Conservation (phyloP, 768 basidiomycete species). For the Mycena chlorophos region DNA sequence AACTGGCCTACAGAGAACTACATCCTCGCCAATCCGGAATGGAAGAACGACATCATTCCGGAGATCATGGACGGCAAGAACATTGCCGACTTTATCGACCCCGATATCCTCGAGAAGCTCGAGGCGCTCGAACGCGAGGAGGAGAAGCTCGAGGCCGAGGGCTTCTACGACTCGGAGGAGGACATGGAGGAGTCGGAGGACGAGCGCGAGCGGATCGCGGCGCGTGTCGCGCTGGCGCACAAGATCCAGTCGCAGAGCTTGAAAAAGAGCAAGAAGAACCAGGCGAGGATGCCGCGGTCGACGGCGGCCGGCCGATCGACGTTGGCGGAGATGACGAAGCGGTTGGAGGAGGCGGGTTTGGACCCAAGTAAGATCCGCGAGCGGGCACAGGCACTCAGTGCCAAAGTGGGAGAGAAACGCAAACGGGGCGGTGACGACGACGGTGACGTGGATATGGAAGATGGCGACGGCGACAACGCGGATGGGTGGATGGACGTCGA, state of each 20-base stretch:
- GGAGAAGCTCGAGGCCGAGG: conserved; percentile 89
- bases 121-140: conserved; percentile 97
- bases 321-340: conserved; percentile 74
- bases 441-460: conserved; percentile 65
- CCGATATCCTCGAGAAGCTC: conserved; percentile 94
- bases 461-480: conserved; percentile 43
- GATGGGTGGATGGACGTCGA: conserved; percentile 55
- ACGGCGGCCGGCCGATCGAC: conserved; percentile 57
- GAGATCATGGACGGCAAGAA: conserved; percentile 99
- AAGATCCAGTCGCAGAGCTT: conserved; percentile 72
- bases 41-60: conserved; percentile 98
- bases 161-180: conserved; percentile 90
- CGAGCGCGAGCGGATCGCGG: conserved; percentile 72
- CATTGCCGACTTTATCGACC: conserved; percentile 96
- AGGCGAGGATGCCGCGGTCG: conserved; percentile 73
- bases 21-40: conserved; percentile 81
- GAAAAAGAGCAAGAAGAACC: conserved; percentile 90
- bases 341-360: conserved; percentile 84
- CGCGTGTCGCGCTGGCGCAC: conserved; percentile 56
- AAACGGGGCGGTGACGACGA: conserved; percentile 62
- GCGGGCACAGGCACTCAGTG: conserved; percentile 83
- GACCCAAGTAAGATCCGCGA: conserved; percentile 87
- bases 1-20: conserved; percentile 72
- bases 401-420: conserved; percentile 63
- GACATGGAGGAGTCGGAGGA: conserved; percentile 78